Conservation (phyloP, 1,139 yeast genomes). For the Zygoascus meyerae region DNA sequence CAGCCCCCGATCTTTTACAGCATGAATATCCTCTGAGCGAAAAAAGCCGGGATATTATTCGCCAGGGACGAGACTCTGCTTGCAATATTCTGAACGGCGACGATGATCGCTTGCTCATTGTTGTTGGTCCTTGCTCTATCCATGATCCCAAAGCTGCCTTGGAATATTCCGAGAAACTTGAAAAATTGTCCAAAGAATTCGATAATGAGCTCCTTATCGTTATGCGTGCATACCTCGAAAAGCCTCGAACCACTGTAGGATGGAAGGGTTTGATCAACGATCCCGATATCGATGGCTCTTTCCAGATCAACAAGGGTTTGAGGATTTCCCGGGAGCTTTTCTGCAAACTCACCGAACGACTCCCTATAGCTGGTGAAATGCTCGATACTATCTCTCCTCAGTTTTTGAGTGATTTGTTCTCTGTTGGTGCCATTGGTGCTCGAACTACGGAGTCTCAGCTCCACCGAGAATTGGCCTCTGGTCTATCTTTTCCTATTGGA, state of each 20-base stretch:
- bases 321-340: constrained; percentile 83
- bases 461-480: constrained; percentile 93
- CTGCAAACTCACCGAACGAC: constrained; percentile 67
- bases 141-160: constrained; percentile 92
- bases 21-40: constrained; percentile 75
- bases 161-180: constrained; percentile 71
- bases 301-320: constrained; percentile 91
- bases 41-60: constrained; percentile 53
- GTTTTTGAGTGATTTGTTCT: constrained; percentile 81
- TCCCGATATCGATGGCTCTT: constrained; percentile 92
- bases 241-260: constrained; percentile 98
- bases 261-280: constrained; percentile 98
- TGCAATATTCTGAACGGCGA: constrained; percentile 63
- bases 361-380: constrained; percentile 97
- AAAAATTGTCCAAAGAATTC: constrained; percentile 54
- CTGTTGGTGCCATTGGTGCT: constrained; percentile 96
- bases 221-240: constrained; percentile 97
- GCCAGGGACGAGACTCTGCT: constrained; percentile 72
- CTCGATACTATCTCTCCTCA: constrained; percentile 96
- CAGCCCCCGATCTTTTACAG: constrained; percentile 91
- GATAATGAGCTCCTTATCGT: constrained; percentile 74
- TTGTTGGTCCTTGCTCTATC: constrained; percentile 95
- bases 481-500: constrained; percentile 93
- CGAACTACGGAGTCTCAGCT: constrained; percentile 96
- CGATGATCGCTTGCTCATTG: constrained; percentile 77